Evolutionary conservation across 1,284 basidiomycete species (phyloP).

Genomic region (Mycosarcoma mackinlayi): DNA sequence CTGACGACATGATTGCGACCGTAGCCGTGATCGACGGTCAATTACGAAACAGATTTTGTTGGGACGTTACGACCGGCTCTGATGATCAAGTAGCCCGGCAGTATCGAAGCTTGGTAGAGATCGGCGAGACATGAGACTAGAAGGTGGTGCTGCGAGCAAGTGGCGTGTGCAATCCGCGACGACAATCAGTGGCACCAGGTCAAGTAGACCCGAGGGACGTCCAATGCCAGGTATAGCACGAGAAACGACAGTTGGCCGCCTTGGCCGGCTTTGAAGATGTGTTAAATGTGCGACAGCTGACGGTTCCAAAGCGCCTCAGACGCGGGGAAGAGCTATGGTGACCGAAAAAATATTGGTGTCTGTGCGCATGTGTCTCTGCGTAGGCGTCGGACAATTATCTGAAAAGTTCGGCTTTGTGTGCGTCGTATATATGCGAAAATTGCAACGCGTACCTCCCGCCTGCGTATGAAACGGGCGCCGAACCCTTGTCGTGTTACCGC

Average conservation of each 20-base stretch:
- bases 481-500: too few relatives aligned
- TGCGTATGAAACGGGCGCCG: neutral
- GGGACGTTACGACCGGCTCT: slow-evolving; percentile 20
- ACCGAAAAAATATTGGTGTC: neutral
- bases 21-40: neutral
- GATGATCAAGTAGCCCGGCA: slow-evolving; percentile 2
- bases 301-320: neutral
- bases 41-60: neutral
- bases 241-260: too few relatives aligned
- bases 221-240: neutral
- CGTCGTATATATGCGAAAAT: slow-evolving; percentile 19
- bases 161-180: too few relatives aligned
- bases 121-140: slow-evolving; percentile 23
- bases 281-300: neutral
- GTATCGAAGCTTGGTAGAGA: neutral
- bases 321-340: neutral
- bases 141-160: neutral
- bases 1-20: slow-evolving; percentile 16
- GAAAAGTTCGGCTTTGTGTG: slow-evolving; percentile 11
- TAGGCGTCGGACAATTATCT: slow-evolving; percentile 21
- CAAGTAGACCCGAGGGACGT: neutral
- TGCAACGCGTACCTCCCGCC: slow-evolving; percentile 6
- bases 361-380: slow-evolving; percentile 13
- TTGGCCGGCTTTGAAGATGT: too few relatives aligned
- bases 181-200: too few relatives aligned